These are phyloP conservation scores for Cystofilobasidium macerans DNA, from an alignment of 768 basidiomycete species.

Conservation along the genomic window DNA sequence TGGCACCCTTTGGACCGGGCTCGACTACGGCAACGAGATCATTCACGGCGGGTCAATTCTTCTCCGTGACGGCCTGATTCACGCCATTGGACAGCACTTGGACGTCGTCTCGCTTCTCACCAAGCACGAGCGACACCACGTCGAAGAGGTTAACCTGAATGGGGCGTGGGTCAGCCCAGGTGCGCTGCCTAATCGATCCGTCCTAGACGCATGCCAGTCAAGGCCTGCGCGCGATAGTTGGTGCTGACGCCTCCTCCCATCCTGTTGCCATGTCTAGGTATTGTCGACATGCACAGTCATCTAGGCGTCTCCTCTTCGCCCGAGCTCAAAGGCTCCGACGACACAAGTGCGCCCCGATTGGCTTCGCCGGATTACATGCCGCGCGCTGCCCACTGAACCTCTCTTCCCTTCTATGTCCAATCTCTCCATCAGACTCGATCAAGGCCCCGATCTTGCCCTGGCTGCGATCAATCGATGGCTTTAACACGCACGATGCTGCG, in stretches of 20 bases:
- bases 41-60: conserved; percentile 51
- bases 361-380: too few relatives aligned
- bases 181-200: conserved; percentile 27
- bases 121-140: background rate
- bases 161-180: conserved; percentile 72
- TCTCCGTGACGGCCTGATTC: conserved; percentile 55
- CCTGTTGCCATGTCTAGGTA: too few relatives aligned
- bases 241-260: too few relatives aligned
- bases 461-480: conserved; percentile 11
- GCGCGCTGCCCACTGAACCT: background rate
- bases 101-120: conserved; percentile 48
- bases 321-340: conserved; percentile 36
- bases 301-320: conserved; percentile 63
- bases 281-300: conserved; percentile 57
- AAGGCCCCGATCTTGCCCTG: conserved; percentile 24
- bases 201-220: too few relatives aligned
- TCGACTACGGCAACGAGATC: conserved; percentile 40
- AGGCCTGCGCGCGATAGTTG: too few relatives aligned
- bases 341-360: conserved; percentile 10
- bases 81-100: conserved; percentile 44
- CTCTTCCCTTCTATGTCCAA: background rate
- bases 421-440: conserved; percentile 5
- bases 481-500: conserved; percentile 22
- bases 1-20: conserved; percentile 68
- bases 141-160: conserved; percentile 48